Evolutionary conservation across 2,329 filamentous ascomycete species (phyloP), one percentile per base, ranked within the genome.

Genomic region (Calonectria pseudoturangicola): DNA sequence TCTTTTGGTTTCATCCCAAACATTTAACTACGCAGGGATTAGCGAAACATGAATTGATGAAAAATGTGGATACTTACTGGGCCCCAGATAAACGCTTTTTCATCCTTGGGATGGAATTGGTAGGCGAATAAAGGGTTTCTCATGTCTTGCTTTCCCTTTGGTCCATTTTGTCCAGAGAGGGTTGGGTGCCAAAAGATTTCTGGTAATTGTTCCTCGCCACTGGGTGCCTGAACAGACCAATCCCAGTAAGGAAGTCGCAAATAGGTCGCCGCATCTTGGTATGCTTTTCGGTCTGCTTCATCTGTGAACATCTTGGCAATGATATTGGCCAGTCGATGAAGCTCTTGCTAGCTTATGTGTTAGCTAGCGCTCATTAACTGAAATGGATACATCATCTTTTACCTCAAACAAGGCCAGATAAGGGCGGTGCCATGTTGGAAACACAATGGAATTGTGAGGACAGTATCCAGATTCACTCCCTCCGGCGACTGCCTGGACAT

Each of bases 401-500:
- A 89, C 90, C 86, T 92, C 90, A 70, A 90, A 90, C 64, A 91
- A 82, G 36, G 87, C 89, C 71, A 97, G 86, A 82, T 96, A 97
- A 1, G 94, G 93, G 63, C 95, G 90, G 86, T 98, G 95, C 95
- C 95, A 97, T 47, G 92, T 89, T 47, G 93, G 91, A 81, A 98
- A 97, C 18, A 97, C 85, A 48, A 93, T 91, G 1, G 93, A 94
- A 28, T 88, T 90, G 83, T 98, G 95, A 16, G 91, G 90, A 82
- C 95, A 97, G 82, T 95, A 97, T 63, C 94, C 95, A 18, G 89
- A 87, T 47, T 87, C 84, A 70, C 88, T 86, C 71, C 89, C 90
- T 2, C 89, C 90, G 2, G 86, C 79, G 2, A 84, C 85, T 68
- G 87, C 85, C 62, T 84, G 79, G 27, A 91, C 90, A 41, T 85